Evolutionary conservation across 1,139 yeast species (phyloP), one percentile per base, ranked within the genome.

Genomic region (Hansenula sp.): DNA sequence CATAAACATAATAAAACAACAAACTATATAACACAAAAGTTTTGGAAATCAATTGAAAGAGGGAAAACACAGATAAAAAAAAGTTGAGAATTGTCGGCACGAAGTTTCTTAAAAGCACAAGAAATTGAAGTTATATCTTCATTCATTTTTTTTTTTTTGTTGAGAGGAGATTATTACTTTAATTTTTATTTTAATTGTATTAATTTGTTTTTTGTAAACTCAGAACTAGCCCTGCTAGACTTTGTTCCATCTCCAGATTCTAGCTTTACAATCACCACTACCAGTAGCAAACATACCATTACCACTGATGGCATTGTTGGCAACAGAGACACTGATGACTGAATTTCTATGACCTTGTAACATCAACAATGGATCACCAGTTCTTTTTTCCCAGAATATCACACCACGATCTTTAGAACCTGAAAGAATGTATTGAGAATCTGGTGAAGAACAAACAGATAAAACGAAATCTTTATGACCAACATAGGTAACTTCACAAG

Each of bases 321-420:
- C 81, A 18, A 92, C 97, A 34, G 96, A 92, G 32, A 92, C 97
- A 39, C 95, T 82, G 51, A 92, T 92, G 39, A 92, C 98, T 20
- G 96, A 86, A 68, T 92, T 92, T 62, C 95, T 82, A 65, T 92
- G 98, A 28, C 98, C 97, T 68, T 90, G 97, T 53, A 92, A 74
- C 96, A 90, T 88, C 60, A 92, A 74, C 64, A 89, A 80, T 46
- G 96, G 96, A 65, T 88, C 92, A 50, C 97, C 97, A 14, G 92
- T 78, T 38, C 74, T 71, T 55, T 92, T 94, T 61, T 92, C 97
- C 98, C 98, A 92, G 71, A 92, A 86, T 48, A 90, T 85, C 40
- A 92, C 97, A 40, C 97, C 96, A 58, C 97, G 83, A 67, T 92
- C 98, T 65, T 92, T 92, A 22, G 97, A 88, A 42, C 97, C 98